Percentiles rank a stretch among this genome's conserved stretches.
Conservation (phyloP, 192 early-diverging fungal species). For the Mortierella hygrophila region DNA sequence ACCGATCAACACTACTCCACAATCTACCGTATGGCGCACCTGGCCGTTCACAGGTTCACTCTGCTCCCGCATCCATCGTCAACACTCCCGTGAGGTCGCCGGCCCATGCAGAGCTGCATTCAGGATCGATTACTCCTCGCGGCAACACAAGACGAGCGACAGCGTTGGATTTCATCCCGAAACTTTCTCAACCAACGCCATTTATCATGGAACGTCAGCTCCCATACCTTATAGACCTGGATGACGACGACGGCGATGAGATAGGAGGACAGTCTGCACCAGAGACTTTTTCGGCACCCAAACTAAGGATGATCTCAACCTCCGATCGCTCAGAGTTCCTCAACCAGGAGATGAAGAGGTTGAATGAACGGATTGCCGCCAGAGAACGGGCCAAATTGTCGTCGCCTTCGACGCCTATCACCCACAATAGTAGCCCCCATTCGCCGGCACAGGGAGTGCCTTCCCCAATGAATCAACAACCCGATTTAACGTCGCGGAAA, state of each 20-base stretch:
- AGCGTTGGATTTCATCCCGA: conserved; percentile 35
- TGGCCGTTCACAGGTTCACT: not conserved
- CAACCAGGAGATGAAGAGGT: conserved; percentile 24
- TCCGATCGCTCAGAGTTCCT: conserved; percentile 7
- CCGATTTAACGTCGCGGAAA: not conserved
- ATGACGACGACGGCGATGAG: conserved; percentile 35
- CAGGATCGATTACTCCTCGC: not conserved
- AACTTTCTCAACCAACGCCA: not conserved
- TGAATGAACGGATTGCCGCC: conserved; percentile 27
- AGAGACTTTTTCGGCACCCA: not conserved
- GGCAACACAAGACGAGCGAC: conserved; percentile 22
- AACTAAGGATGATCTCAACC: not conserved
- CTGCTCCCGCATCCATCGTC: conserved; percentile 12
- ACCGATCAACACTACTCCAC: not conserved
- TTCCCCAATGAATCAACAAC: not conserved
- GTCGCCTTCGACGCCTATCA: not conserved
- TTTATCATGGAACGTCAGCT: conserved; percentile 29
- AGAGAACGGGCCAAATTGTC: conserved; percentile 23
- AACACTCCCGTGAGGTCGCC: not conserved
- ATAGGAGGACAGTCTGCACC: not conserved
- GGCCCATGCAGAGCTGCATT: not conserved
- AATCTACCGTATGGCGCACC: not conserved
- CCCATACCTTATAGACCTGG: conserved; percentile 39
- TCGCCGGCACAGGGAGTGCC: not conserved
- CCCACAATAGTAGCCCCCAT: not conserved